phyloP scores from a whole-genome alignment of 2,329 filamentous ascomycete species.

The Helminthosporium solani region DNA sequence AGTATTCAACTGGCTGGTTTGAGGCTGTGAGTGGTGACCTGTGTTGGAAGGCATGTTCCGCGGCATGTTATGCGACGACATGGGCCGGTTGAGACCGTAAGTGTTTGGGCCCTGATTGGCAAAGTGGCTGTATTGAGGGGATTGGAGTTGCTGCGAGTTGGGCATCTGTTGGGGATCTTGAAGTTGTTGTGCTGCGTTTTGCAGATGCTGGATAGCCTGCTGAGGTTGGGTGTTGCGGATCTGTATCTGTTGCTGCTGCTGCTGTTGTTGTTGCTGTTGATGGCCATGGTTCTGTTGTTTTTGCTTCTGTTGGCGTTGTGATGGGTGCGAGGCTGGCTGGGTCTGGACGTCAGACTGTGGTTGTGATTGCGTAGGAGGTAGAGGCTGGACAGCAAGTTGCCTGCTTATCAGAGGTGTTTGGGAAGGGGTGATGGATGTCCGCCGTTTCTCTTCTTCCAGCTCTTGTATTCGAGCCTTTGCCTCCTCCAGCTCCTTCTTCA shows the following conservation, averaged over 20 bases:
- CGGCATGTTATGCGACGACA: slow-evolving; percentile 20
- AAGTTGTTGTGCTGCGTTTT: slow-evolving; percentile 22
- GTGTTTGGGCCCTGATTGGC: slow-evolving; percentile 20
- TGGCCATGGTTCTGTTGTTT: slow-evolving; percentile 13
- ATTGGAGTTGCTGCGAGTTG: slow-evolving; percentile 4
- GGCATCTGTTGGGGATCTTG: slow-evolving; percentile 7
- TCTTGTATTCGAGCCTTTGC: slow-evolving; percentile 39
- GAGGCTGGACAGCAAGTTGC: slow-evolving; percentile 3
- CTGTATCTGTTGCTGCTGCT: no score
- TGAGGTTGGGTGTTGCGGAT: slow-evolving; percentile 14
- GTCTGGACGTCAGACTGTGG: slow-evolving; percentile 7
- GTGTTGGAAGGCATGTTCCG: slow-evolving; percentile 4
- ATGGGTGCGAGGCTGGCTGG: slow-evolving; percentile 10
- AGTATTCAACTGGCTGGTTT: slow-evolving; percentile 16
- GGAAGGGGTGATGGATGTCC: slow-evolving; percentile 26
- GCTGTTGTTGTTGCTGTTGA: slow-evolving; percentile 13
- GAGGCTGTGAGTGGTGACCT: slow-evolving; percentile 20
- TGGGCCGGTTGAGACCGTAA: slow-evolving; percentile 26
- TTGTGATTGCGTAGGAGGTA: slow-evolving; percentile 19
- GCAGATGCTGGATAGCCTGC: slow-evolving; percentile 18
- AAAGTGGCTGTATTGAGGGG: slow-evolving; percentile 24
- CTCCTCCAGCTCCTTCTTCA: slow-evolving; percentile 39
- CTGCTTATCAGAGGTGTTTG: slow-evolving; percentile 24
- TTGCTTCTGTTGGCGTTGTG: slow-evolving; percentile 10
- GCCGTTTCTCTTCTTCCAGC: slow-evolving; percentile 33